Conservation (phyloP, 1,284 basidiomycete genomes). For the Waitea zeae region DNA sequence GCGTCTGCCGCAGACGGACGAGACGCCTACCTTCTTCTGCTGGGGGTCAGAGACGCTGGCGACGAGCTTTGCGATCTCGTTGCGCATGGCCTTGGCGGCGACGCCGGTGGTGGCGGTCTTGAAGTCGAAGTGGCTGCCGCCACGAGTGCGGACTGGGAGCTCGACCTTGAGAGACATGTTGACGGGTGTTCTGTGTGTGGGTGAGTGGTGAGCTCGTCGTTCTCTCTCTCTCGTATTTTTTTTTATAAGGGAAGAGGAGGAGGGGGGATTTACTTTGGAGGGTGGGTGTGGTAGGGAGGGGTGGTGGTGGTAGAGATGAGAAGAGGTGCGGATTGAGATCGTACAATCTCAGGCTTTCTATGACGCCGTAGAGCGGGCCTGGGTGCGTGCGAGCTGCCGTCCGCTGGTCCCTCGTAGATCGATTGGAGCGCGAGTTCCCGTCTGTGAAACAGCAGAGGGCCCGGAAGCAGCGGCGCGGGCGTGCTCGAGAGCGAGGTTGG, state of each 20-base stretch:
- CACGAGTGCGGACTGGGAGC: slow-evolving; percentile 46
- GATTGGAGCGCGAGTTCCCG: not conserved
- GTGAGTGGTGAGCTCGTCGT: slow-evolving; percentile 3
- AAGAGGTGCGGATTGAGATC: slow-evolving; percentile 29
- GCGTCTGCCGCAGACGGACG: slow-evolving; percentile 4
- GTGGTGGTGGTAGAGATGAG: slow-evolving; percentile 51
- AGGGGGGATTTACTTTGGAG: slow-evolving; percentile 14
- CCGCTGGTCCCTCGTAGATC: not conserved
- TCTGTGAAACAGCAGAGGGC: not conserved
- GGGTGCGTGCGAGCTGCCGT: slow-evolving; percentile 24
- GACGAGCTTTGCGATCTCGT: slow-evolving; percentile 93
- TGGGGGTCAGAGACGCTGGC: slow-evolving; percentile 61
- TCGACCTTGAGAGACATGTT: slow-evolving; percentile 37
- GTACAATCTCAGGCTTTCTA: slow-evolving; percentile 26
- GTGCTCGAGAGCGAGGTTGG: not conserved
- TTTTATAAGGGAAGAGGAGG: not conserved
- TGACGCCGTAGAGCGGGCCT: slow-evolving; percentile 24
- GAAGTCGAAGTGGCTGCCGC: slow-evolving; percentile 70
- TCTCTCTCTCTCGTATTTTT: not conserved
- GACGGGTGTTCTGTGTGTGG: slow-evolving; percentile 7
- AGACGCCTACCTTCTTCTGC: slow-evolving; percentile 59
- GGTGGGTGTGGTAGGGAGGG: slow-evolving; percentile 37
- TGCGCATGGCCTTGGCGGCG: slow-evolving; percentile 95
- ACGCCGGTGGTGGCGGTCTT: slow-evolving; percentile 97
- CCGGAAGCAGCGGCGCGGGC: not conserved